These are phyloP conservation scores for Saccharomycopsis capsularis DNA, from an alignment of 805 yeast genomes.

Conservation along the genomic window DNA sequence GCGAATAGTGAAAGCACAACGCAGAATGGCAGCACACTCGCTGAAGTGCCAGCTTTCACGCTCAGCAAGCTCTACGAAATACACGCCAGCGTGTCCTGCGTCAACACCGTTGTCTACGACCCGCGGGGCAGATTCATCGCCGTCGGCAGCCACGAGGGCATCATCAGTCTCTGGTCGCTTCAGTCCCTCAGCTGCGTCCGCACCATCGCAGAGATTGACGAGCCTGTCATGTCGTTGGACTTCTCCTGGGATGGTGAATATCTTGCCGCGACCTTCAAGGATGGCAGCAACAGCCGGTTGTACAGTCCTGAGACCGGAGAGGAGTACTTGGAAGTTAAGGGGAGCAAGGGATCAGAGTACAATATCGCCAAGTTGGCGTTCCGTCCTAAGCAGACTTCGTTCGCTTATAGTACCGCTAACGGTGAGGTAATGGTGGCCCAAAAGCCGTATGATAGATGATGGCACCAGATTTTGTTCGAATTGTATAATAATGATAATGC, in stretches of 20 bases:
- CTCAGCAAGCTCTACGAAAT: not conserved
- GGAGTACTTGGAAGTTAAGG: slow-evolving; percentile 8
- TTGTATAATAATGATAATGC: too few relatives aligned
- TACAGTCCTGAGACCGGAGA: slow-evolving; percentile 2
- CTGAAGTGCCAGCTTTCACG: too few relatives aligned
- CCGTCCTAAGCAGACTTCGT: slow-evolving; percentile 8
- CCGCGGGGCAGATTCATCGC: slow-evolving; percentile 9
- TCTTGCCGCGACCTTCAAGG: slow-evolving; percentile 15
- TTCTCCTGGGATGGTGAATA: slow-evolving; percentile 14
- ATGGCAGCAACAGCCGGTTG: slow-evolving; percentile 10
- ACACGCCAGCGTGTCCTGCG: slow-evolving; percentile 9
- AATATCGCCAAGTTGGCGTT: slow-evolving; percentile 11
- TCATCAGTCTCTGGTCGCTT: slow-evolving; percentile 12
- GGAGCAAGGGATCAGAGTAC: slow-evolving; percentile 4
- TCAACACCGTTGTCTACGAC: slow-evolving; percentile 13
- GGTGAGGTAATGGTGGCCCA: slow-evolving; percentile 7
- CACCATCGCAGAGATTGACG: slow-evolving; percentile 15
- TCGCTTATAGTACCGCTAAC: slow-evolving; percentile 9
- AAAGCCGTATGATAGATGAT: too few relatives aligned
- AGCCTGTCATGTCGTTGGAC: slow-evolving; percentile 12
- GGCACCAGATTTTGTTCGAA: too few relatives aligned
- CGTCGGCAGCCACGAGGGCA: slow-evolving; percentile 16
- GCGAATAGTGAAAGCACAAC: not conserved
- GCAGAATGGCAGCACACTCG: not conserved
- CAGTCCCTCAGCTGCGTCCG: slow-evolving; percentile 12